These are phyloP conservation scores for Chalaropsis ovoidea DNA, from an alignment of 2,329 filamentous ascomycete species.

Conservation along the genomic window DNA sequence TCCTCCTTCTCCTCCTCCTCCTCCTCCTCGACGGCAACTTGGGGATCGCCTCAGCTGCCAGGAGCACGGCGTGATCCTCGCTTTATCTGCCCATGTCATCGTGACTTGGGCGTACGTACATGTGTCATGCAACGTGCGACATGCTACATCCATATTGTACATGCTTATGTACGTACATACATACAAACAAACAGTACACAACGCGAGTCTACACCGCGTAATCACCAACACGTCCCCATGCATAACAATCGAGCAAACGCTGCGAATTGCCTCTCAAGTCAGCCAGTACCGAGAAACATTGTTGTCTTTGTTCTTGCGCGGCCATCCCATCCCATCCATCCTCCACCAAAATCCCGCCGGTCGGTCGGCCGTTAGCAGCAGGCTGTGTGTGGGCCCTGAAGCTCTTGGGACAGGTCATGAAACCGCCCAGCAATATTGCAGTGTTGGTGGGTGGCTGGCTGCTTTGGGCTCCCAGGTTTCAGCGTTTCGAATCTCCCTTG, in stretches of 20 bases:
- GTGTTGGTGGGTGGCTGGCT: constrained; percentile 5
- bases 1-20: not conserved
- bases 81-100: constrained; percentile 7
- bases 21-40: not conserved
- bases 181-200: not conserved
- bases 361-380: too few relatives aligned
- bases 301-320: too few relatives aligned
- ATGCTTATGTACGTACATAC: not conserved
- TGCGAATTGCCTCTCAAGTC: not conserved
- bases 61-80: constrained; percentile 7
- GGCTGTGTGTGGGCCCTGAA: too few relatives aligned
- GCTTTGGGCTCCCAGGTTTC: not conserved
- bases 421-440: constrained; percentile 1
- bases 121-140: not conserved
- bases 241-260: not conserved
- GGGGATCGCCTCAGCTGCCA: not conserved
- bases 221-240: not conserved
- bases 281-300: not conserved
- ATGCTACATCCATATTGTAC: not conserved
- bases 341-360: too few relatives aligned
- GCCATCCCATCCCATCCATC: too few relatives aligned
- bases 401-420: constrained; percentile 14
- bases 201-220: not conserved
- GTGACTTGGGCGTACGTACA: not conserved
- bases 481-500: constrained; percentile 3